Evolutionary conservation across 129 eudicot genomes (phyloP).

Genomic region (Scalesia atractyloides): DNA sequence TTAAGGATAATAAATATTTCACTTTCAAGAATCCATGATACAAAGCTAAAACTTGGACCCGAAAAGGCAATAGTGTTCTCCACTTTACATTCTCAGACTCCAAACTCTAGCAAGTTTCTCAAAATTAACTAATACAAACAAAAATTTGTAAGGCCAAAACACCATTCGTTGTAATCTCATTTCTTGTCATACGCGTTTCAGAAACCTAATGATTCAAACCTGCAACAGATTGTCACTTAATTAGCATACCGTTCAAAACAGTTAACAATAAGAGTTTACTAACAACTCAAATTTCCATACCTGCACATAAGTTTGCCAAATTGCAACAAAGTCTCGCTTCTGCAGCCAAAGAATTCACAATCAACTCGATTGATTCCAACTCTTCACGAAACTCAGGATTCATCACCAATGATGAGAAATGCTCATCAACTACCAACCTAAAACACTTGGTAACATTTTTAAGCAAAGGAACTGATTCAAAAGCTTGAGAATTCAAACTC

Average conservation of each 20-base stretch:
- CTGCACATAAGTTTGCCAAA: slow-evolving; percentile 43
- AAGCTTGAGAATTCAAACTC: slow-evolving; percentile 45
- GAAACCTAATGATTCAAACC: slow-evolving; percentile 18
- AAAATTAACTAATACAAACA: slow-evolving; percentile 17
- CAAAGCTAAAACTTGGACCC: slow-evolving; percentile 6
- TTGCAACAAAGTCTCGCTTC: slow-evolving; percentile 66
- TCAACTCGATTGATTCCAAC: slow-evolving; percentile 48
- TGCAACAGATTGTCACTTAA: slow-evolving; percentile 10
- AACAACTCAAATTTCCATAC: slow-evolving; percentile 16
- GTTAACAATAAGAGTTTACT: background rate
- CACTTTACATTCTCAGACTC: too few relatives aligned
- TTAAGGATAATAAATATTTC: background rate
- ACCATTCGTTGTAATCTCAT: slow-evolving; percentile 13
- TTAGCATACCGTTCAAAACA: background rate
- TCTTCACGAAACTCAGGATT: too few relatives aligned
- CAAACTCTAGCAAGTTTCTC: too few relatives aligned
- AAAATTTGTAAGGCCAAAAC: slow-evolving; percentile 12
- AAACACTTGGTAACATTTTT: slow-evolving; percentile 58
- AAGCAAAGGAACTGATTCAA: slow-evolving; percentile 66
- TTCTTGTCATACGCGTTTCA: background rate
- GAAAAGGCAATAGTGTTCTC: too few relatives aligned
- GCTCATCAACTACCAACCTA: slow-evolving; percentile 77
- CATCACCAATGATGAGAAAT: slow-evolving; percentile 72
- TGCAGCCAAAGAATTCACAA: slow-evolving; percentile 55
- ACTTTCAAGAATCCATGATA: slow-evolving; percentile 1